These are phyloP conservation scores for Wickerhamomyces pijperi DNA, from an alignment of 805 yeast genomes.

Conservation along the genomic window DNA sequence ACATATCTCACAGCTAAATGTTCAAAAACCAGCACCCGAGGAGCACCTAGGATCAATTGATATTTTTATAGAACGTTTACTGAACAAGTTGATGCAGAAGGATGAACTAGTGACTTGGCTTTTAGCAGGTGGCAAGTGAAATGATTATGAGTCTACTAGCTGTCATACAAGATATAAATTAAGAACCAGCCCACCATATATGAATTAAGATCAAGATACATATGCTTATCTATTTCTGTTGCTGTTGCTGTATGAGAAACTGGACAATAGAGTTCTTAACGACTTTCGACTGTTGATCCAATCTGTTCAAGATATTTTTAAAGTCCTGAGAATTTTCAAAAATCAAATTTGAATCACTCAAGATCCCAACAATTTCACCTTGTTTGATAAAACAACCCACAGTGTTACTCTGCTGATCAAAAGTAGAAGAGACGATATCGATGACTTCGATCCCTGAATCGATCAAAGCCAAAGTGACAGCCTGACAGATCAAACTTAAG, in stretches of 20 bases:
- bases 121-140: too few species aligned
- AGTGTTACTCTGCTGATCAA: constrained; percentile 27
- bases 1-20: too few species aligned
- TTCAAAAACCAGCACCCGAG: too few species aligned
- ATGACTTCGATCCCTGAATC: constrained; percentile 77
- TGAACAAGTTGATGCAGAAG: too few species aligned
- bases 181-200: too few species aligned
- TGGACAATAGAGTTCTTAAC: constrained; percentile 1
- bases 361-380: constrained; percentile 50
- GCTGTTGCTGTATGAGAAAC: neutral
- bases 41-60: too few species aligned
- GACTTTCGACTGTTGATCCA: constrained; percentile 2
- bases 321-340: constrained; percentile 1
- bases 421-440: constrained; percentile 66
- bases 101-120: too few species aligned
- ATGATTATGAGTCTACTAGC: too few species aligned
- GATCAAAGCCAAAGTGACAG: constrained; percentile 60
- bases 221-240: too few species aligned
- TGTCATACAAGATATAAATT: too few species aligned
- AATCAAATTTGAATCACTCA: constrained; percentile 29
- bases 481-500: constrained; percentile 27
- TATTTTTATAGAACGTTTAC: too few species aligned
- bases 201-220: too few species aligned
- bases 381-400: constrained; percentile 43
- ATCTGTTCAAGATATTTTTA: constrained; percentile 1